Conservation (phyloP, 345 rosid genomes). For the Geranium rotundifolium region DNA sequence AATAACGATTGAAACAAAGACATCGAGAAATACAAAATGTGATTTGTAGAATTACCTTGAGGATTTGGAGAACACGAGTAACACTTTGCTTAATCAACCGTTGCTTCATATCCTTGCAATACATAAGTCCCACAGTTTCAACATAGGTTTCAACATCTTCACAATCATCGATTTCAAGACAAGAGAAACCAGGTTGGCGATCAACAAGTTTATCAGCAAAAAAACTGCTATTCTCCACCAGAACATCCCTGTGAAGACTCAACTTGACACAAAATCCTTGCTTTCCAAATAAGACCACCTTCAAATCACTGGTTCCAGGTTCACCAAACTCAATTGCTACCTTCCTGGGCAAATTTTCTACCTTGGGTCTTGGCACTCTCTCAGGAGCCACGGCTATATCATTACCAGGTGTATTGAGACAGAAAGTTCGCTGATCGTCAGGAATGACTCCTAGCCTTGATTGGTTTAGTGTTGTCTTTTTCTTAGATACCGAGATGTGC, state of each 20-base stretch:
- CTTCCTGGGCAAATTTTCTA: constrained; percentile 76
- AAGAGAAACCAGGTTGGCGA: constrained; percentile 41
- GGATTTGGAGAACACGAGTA: constrained; percentile 68
- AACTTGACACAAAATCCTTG: constrained; percentile 94
- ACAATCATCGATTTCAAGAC: constrained; percentile 71
- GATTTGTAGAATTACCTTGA: constrained; percentile 49
- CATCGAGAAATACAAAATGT: not conserved
- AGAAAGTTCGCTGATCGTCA: constrained; percentile 36
- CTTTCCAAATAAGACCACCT: constrained; percentile 74
- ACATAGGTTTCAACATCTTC: constrained; percentile 88
- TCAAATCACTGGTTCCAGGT: constrained; percentile 76
- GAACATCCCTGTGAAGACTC: constrained; percentile 70
- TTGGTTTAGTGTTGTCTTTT: constrained; percentile 40
- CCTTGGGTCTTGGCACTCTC: constrained; percentile 54
- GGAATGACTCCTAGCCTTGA: constrained; percentile 37
- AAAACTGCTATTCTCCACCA: constrained; percentile 56
- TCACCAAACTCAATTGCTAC: constrained; percentile 93
- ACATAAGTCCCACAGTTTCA: constrained; percentile 92
- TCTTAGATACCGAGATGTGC: constrained; percentile 36
- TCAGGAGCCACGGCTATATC: constrained; percentile 37
- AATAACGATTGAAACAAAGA: no score
- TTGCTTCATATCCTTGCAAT: constrained; percentile 94
- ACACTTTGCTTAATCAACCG: constrained; percentile 84
- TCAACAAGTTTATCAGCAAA: constrained; percentile 61
- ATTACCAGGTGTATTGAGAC: constrained; percentile 23